phyloP scores from a whole-genome alignment of 1,284 basidiomycete species.

The Cryptococcus jaspeensis region DNA sequence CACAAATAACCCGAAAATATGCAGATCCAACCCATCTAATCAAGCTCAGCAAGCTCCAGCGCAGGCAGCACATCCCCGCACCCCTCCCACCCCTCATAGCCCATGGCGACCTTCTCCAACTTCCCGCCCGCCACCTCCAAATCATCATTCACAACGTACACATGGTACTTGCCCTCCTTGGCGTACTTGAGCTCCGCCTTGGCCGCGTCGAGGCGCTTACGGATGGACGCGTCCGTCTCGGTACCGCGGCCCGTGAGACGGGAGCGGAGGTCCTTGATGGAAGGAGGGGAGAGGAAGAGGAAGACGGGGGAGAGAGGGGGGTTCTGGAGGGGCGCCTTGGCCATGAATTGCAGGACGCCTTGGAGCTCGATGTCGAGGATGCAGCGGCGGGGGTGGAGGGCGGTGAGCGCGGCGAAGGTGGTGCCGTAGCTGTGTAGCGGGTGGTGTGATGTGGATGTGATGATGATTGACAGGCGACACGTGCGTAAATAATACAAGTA shows the following conservation, averaged over 20 bases:
- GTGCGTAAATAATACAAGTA: background rate
- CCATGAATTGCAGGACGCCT: conserved; percentile 87
- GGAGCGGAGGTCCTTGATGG: conserved; percentile 62
- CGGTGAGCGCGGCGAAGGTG: conserved; percentile 66
- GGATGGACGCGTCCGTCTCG: conserved; percentile 71
- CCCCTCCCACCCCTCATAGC: conserved; percentile 53
- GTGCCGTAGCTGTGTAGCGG: conserved; percentile 68
- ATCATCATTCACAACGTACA: conserved; percentile 90
- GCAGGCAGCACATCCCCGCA: conserved; percentile 45
- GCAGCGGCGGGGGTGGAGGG: conserved; percentile 66
- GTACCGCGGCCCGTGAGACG: conserved; percentile 81
- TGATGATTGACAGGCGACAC: background rate
- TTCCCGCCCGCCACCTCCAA: conserved; percentile 74
- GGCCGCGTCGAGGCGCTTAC: conserved; percentile 76
- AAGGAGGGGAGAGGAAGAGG: conserved; percentile 91
- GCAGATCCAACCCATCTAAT: conserved; percentile 8
- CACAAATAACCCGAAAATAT: background rate
- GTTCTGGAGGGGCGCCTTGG: conserved; percentile 57
- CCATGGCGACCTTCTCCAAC: conserved; percentile 67
- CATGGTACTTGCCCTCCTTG: conserved; percentile 66
- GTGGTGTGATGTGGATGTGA: background rate
- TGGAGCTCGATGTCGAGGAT: conserved; percentile 97
- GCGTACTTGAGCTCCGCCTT: conserved; percentile 85
- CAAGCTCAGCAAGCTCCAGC: conserved; percentile 38
- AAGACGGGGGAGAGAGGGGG: conserved; percentile 75